phyloP scores from a whole-genome alignment of 768 basidiomycete genomes.

The Boletus coccyginus region DNA sequence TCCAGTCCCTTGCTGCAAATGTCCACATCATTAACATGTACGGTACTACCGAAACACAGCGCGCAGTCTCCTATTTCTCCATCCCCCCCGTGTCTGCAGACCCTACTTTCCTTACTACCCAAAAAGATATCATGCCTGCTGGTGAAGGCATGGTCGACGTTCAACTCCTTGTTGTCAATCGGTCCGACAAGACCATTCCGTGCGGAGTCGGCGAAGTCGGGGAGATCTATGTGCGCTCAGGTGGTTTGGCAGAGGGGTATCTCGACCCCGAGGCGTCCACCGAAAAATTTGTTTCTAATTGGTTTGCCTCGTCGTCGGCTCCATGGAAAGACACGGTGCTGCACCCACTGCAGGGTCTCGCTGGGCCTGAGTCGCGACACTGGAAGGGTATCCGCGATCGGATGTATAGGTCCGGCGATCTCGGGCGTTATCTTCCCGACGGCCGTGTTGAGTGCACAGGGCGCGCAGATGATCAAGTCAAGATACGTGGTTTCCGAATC shows the following conservation, averaged over 20 bases:
- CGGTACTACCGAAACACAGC: conserved; percentile 98
- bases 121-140: conserved; percentile 98
- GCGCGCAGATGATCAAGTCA: conserved; percentile 97
- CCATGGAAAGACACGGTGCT: conserved; percentile 70
- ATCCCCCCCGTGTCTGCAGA: conserved; percentile 84
- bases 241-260: conserved; percentile 95
- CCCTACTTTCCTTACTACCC: conserved; percentile 85
- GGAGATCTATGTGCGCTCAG: conserved; percentile 96
- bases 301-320: conserved; percentile 62
- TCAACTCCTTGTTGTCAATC: conserved; percentile 94
- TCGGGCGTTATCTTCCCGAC: conserved; percentile 89
- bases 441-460: conserved; percentile 97
- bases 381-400: conserved; percentile 97
- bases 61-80: conserved; percentile 95
- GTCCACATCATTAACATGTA: conserved; percentile 99
- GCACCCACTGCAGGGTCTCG: conserved; percentile 51
- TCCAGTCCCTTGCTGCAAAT: conserved; percentile 90
- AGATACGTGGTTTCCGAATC: conserved; percentile 98
- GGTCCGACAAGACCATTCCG: conserved; percentile 75
- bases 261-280: conserved; percentile 76
- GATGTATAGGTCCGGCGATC: conserved; percentile 97
- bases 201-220: conserved; percentile 97
- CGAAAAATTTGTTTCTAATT: conserved; percentile 93
- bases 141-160: conserved; percentile 98
- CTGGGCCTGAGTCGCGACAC: conserved; percentile 71